Conservation (phyloP, 495 filamentous ascomycete genomes). For the Apodospora peruviana region DNA sequence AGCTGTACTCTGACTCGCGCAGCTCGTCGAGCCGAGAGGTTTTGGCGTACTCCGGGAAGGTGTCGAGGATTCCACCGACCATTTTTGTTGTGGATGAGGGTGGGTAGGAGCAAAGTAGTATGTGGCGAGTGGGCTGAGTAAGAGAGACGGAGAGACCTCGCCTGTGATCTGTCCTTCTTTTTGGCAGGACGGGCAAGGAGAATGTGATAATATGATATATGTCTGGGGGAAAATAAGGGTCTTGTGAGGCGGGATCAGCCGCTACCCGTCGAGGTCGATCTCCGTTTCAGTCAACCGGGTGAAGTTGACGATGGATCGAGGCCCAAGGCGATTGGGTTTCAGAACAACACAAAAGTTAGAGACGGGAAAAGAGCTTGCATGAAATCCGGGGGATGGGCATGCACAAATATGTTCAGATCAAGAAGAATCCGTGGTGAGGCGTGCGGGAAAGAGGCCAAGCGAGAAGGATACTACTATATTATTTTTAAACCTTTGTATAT, state of each 20-base stretch:
- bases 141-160: no score
- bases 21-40: slow-evolving; percentile 23
- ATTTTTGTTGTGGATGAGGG: background rate
- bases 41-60: slow-evolving; percentile 22
- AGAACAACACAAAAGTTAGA: background rate
- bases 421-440: no score
- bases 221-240: background rate
- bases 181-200: background rate
- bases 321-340: background rate
- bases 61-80: slow-evolving; percentile 1
- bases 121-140: background rate
- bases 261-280: background rate
- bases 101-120: background rate
- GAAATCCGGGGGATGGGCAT: background rate
- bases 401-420: background rate
- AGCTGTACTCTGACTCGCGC: slow-evolving; percentile 21
- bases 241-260: background rate
- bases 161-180: background rate
- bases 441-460: no score
- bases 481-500: no score
- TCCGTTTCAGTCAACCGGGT: background rate
- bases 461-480: no score
- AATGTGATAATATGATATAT: background rate
- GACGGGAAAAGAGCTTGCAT: background rate
- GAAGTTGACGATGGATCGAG: background rate